Evolutionary conservation across 371 early-diverging fungal species (phyloP), one percentile per base, ranked within the genome.

Genomic region (Rhizomucor pusillus): DNA sequence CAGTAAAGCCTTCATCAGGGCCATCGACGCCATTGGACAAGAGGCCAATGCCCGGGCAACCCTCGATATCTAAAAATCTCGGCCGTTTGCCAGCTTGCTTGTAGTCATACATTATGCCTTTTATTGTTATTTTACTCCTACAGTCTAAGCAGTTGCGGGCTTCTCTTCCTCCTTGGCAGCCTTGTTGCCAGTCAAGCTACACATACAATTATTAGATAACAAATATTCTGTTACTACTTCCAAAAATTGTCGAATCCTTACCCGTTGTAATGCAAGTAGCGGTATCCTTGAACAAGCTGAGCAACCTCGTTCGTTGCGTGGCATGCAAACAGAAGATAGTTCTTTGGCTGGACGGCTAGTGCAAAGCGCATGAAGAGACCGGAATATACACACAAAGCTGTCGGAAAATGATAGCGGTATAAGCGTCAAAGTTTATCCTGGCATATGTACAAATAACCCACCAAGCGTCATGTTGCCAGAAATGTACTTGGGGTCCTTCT

Each of bases 361-460:
- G 98, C 95, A 60, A 97, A 98, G 35, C 97, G 87, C 95, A 95
- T 95, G 66, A 98, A 98, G 54, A 95, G 73, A 45, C 82, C 67
- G 33, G 97, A 96, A 71, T 97, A 97, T 18, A 92, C 43, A 37
- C 81, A 71, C 49, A 90, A 63, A 23, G 90, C 90, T 63, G 63
- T 25, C 25, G 55, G 16, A 43, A 25, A 25, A 25, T 40, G 24
- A 2, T 19, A 29, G 29, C 5, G 29, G 29, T 29, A 29, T 29
- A 29, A 29, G 29, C 29, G 7, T 5, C 5, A 29, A 29, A 29
- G 29, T 29, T 29, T 29, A 29, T 5, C 29, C 29, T 29, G 3
- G 29, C 7, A 29, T 29, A 29, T 29, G 7, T 23, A 36, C 13
- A 24, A 18, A 43, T 29, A 37, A 40, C 53, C 52, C 71, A 89